Evolutionary conservation across 2,329 filamentous ascomycete genomes (phyloP).

Genomic region (Escovopsis weberi): DNA sequence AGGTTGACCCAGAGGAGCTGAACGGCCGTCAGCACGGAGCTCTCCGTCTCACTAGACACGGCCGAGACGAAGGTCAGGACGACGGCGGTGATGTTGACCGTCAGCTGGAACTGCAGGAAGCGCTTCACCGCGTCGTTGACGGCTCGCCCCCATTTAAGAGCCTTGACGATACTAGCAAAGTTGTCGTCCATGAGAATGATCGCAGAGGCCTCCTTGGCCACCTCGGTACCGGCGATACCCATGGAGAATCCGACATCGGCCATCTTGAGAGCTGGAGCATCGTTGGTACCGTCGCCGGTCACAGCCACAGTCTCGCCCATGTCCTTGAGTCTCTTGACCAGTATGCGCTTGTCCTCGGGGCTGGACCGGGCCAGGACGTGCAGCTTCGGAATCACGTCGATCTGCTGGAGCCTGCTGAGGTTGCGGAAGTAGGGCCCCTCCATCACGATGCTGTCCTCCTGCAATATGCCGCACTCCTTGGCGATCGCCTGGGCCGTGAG

Average conservation of each 20-base stretch:
- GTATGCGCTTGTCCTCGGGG: conserved; percentile 61
- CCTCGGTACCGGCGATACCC: conserved; percentile 71
- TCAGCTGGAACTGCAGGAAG: conserved; percentile 64
- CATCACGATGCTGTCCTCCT: conserved; percentile 53
- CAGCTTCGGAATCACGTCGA: conserved; percentile 51
- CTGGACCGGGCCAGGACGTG: conserved; percentile 62
- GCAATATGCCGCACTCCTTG: conserved; percentile 62
- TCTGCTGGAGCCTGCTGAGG: conserved; percentile 49
- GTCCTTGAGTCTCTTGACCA: conserved; percentile 58
- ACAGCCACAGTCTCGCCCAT: conserved; percentile 67
- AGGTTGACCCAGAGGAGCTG: conserved; percentile 93
- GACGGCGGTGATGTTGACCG: conserved; percentile 86
- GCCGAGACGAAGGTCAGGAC: conserved; percentile 77
- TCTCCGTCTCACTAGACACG: conserved; percentile 52
- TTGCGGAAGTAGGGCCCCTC: conserved; percentile 69
- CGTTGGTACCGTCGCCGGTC: conserved; percentile 73
- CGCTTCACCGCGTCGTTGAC: conserved; percentile 68
- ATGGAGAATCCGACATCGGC: conserved; percentile 78
- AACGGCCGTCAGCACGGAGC: conserved; percentile 71
- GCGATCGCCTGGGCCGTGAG: conserved; percentile 68
- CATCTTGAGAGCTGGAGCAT: conserved; percentile 66
- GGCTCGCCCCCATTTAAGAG: conserved; percentile 64
- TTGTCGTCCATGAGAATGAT: conserved; percentile 85
- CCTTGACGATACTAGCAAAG: conserved; percentile 75
- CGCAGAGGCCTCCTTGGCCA: conserved; percentile 71